phyloP scores from a whole-genome alignment of 345 rosid genomes.

The Anacardium occidentale region DNA sequence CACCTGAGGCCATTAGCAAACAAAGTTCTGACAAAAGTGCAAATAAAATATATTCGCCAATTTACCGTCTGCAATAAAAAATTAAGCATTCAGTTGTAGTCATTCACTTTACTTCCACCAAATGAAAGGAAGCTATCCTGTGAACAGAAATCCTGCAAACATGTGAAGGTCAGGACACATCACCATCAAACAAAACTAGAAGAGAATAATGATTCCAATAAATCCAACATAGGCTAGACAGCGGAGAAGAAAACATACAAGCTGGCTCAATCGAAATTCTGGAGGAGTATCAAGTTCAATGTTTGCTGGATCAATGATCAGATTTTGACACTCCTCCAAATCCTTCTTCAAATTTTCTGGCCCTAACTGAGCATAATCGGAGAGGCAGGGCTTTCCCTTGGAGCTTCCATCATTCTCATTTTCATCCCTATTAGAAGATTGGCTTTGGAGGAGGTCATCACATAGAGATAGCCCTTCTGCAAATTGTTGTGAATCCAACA shows the following conservation, averaged over 20 bases:
- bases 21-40: neutral
- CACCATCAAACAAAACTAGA: neutral
- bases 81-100: slow-evolving; percentile 15
- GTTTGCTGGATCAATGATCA: slow-evolving; percentile 68
- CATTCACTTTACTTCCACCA: slow-evolving; percentile 58
- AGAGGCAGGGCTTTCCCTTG: slow-evolving; percentile 49
- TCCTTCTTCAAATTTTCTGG: slow-evolving; percentile 76
- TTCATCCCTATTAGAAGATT: slow-evolving; percentile 63
- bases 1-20: neutral
- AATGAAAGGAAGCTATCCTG: slow-evolving; percentile 86
- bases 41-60: neutral
- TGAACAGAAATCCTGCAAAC: slow-evolving; percentile 81
- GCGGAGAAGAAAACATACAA: slow-evolving; percentile 44
- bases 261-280: slow-evolving; percentile 90
- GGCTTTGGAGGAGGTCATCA: slow-evolving; percentile 75
- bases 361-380: slow-evolving; percentile 74
- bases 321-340: slow-evolving; percentile 80
- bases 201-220: neutral
- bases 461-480: slow-evolving; percentile 88
- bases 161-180: neutral
- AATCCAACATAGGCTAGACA: neutral
- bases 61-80: neutral
- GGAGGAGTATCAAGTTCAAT: slow-evolving; percentile 92
- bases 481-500: slow-evolving; percentile 85
- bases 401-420: slow-evolving; percentile 34